Evolutionary conservation across 176 grass and related monocot genomes (phyloP).

Genomic region (Oryza punctata): DNA sequence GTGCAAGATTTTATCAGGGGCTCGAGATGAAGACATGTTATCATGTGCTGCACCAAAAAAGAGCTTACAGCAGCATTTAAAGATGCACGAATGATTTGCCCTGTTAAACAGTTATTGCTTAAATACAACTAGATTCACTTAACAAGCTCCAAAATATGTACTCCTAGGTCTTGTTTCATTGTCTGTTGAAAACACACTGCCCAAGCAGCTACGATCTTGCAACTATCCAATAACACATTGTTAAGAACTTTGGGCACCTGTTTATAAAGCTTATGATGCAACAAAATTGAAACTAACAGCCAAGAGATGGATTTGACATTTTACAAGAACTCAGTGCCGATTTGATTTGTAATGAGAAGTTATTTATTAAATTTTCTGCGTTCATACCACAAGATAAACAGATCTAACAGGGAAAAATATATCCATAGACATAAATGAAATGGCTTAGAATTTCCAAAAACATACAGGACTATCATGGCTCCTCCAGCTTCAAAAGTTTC

Average conservation of each 20-base stretch:
- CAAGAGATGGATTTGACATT: not conserved
- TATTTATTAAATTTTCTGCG: not conserved
- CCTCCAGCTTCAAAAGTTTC: not conserved
- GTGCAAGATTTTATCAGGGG: not conserved
- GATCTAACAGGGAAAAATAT: not conserved
- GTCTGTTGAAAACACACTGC: too few species aligned
- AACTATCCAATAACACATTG: not conserved
- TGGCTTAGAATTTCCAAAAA: conserved; percentile 2
- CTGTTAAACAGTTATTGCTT: not conserved
- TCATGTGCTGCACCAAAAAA: not conserved
- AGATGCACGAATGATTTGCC: not conserved
- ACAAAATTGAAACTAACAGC: conserved; percentile 11
- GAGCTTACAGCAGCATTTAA: not conserved
- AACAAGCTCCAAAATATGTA: not conserved
- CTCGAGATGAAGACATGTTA: not conserved
- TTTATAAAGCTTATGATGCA: not conserved
- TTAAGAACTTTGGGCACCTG: not conserved
- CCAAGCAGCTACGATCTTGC: too few species aligned
- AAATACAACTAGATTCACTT: not conserved
- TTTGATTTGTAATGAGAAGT: not conserved
- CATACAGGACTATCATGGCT: not conserved
- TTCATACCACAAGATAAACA: not conserved
- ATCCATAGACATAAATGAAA: not conserved
- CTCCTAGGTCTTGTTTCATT: too few species aligned
- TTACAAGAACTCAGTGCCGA: not conserved